These are phyloP conservation scores for Candida koratica DNA, from an alignment of 805 yeast genomes.

Conservation along the genomic window DNA sequence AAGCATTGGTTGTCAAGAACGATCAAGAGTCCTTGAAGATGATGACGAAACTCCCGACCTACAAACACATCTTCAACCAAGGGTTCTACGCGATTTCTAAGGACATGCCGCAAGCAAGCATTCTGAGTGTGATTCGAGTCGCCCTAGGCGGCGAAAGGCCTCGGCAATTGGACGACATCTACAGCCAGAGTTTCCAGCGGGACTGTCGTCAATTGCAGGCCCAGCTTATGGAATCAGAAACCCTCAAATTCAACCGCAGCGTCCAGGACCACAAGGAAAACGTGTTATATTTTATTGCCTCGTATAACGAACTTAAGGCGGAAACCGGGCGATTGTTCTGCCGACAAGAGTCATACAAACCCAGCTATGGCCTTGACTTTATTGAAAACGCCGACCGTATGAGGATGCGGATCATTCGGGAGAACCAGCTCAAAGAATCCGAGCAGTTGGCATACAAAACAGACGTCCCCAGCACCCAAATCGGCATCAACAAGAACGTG, in stretches of 20 bases:
- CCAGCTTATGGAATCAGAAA: slow-evolving; percentile 42
- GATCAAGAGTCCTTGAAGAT: slow-evolving; percentile 34
- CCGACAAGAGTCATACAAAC: slow-evolving; percentile 15
- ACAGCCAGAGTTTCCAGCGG: slow-evolving; percentile 32
- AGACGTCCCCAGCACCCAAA: slow-evolving; percentile 42
- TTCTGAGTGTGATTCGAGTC: slow-evolving; percentile 30
- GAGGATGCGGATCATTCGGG: slow-evolving; percentile 57
- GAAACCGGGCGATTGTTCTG: slow-evolving; percentile 36
- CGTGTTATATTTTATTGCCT: slow-evolving; percentile 42
- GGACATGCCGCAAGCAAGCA: slow-evolving; percentile 19
- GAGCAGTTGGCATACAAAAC: slow-evolving; percentile 41
- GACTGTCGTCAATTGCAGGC: slow-evolving; percentile 33
- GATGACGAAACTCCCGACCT: slow-evolving; percentile 27
- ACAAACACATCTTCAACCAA: slow-evolving; percentile 24
- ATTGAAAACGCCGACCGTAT: slow-evolving; percentile 69
- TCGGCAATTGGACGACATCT: slow-evolving; percentile 27
- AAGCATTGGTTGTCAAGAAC: slow-evolving; percentile 27
- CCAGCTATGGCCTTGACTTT: slow-evolving; percentile 53
- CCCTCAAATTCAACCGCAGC: slow-evolving; percentile 47
- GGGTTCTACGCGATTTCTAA: slow-evolving; percentile 22
- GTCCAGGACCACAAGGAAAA: slow-evolving; percentile 67
- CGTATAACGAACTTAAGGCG: slow-evolving; percentile 45
- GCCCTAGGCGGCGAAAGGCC: slow-evolving; percentile 34
- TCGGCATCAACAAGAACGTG: slow-evolving; percentile 14
- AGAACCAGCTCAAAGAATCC: slow-evolving; percentile 44